Evolutionary conservation across 75 land plant species (phyloP).

Genomic region (Ceratopteris richardii): DNA sequence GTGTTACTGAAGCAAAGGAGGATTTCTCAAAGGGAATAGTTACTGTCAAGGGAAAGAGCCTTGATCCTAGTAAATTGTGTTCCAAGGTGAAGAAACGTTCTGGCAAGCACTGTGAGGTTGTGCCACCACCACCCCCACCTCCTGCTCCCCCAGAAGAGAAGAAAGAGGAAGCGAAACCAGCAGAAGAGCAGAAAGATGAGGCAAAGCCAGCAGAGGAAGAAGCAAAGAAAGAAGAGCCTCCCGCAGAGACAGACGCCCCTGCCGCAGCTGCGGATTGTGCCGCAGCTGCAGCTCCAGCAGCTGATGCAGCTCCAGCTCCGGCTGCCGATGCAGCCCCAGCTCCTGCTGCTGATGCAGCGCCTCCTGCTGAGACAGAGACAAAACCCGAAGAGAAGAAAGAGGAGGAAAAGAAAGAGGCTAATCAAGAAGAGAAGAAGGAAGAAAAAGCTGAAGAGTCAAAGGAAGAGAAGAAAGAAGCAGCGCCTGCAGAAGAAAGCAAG

Average conservation of each 20-base stretch:
- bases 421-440: conserved; percentile 5
- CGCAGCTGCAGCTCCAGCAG: conserved; percentile 7
- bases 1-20: conserved; percentile 44
- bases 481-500: background rate
- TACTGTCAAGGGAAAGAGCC: conserved; percentile 40
- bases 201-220: conserved; percentile 21
- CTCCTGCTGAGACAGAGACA: conserved; percentile 15
- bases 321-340: conserved; percentile 24
- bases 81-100: conserved; percentile 48
- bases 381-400: conserved; percentile 30
- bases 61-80: conserved; percentile 56
- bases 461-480: too few species aligned
- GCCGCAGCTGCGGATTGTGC: conserved; percentile 27
- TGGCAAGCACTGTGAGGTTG: conserved; percentile 46
- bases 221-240: conserved; percentile 30
- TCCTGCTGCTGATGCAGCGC: conserved; percentile 13
- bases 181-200: conserved; percentile 28
- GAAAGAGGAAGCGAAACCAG: conserved; percentile 26
- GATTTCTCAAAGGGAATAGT: conserved; percentile 48
- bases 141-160: conserved; percentile 5
- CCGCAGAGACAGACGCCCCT: conserved; percentile 10
- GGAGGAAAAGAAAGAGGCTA: conserved; percentile 1
- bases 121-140: conserved; percentile 17
- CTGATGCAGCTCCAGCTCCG: conserved; percentile 24
- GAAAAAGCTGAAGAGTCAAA: conserved; percentile 4